A percentile compares a stretch with the other conserved stretches of the same genome.
phyloP scores from a whole-genome alignment of 495 filamentous ascomycete genomes.

The Trichocladium uniseriatum region DNA sequence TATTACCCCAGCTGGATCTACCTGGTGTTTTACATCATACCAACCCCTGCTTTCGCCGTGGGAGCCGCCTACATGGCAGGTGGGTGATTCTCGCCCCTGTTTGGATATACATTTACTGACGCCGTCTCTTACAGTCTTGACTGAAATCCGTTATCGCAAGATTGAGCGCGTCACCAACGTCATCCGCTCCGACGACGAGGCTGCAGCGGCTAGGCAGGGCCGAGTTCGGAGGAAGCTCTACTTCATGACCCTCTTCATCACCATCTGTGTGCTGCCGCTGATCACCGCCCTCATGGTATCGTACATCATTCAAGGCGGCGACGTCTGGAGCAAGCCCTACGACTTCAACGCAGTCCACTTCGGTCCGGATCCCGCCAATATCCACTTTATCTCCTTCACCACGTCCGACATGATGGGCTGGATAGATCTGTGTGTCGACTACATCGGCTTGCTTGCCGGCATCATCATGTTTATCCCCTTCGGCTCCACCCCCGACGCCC shows the following conservation, averaged over 20 bases:
- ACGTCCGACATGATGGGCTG: constrained; percentile 41
- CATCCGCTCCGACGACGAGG: constrained; percentile 42
- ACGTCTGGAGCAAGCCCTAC: constrained; percentile 45
- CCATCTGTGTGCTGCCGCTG: constrained; percentile 57
- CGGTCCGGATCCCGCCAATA: constrained; percentile 33
- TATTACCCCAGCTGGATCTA: constrained; percentile 63
- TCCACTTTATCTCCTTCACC: constrained; percentile 52
- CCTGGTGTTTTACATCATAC: constrained; percentile 56
- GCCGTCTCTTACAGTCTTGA: constrained; percentile 41
- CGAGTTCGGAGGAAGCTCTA: constrained; percentile 69
- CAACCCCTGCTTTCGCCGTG: constrained; percentile 56
- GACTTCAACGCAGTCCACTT: constrained; percentile 29
- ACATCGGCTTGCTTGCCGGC: constrained; percentile 52
- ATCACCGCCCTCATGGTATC: constrained; percentile 49
- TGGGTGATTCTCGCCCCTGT: too few species aligned
- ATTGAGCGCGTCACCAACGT: constrained; percentile 57
- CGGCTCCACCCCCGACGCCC: constrained; percentile 67
- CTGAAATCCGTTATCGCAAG: constrained; percentile 56
- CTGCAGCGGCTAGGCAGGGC: constrained; percentile 38
- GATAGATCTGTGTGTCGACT: constrained; percentile 53
- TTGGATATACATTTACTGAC: too few species aligned
- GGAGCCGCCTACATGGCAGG: constrained; percentile 60
- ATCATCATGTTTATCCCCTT: constrained; percentile 67
- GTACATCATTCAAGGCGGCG: constrained; percentile 40
- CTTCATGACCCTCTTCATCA: constrained; percentile 56